Base-by-base conservation (phyloP, 2,329 filamentous ascomycete genomes). In the Fusarium albosuccineum region DNA sequence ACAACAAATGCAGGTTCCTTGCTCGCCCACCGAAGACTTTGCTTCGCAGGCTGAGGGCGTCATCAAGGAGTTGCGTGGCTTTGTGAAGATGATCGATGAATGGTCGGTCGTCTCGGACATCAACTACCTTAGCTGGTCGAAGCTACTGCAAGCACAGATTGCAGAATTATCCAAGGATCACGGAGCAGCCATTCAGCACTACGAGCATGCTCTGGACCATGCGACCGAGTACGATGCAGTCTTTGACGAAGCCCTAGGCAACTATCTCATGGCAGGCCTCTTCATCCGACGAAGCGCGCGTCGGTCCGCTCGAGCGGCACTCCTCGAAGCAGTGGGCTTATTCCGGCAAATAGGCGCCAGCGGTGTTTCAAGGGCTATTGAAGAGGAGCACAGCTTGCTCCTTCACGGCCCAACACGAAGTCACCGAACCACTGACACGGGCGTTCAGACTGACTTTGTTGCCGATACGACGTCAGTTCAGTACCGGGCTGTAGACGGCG, bases 181-280 rank as follows among this genome's bases (percentile, higher is more conserved):
- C 62, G 88, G 86, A 4, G 73, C 77, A 3, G 88, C 90, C 8
- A 82, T 94, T 34, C 81, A 81, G 26, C 80, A 85, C 44, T 94
- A 93, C 71, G 92, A 95, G 74, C 83, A 87, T 64, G 88, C 89
- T 7, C 79, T 94, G 59, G 91, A 94, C 70, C 91, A 94, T 71
- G 87, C 90, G 11, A 84, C 91, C 17, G 83, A 91, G 57, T 85
- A 92, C 69, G 83, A 84, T 42, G 91, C 92, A 64, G 73, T 85
- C 3, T 86, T 93, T 50, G 92, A 94, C 62, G 91, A 94, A 75
- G 92, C 90, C 0, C 82, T 93, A 2, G 87, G 88, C 14, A 91
- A 91, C 72, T 92, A 92, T 73, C 81, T 94, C 30, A 91, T 94
- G 80, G 91, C 89, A 2, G 90, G 90, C 9, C 90, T 89, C 73